Base-by-base conservation (phyloP, 2,329 filamentous ascomycete genomes). In the Calonectria crousiana region DNA sequence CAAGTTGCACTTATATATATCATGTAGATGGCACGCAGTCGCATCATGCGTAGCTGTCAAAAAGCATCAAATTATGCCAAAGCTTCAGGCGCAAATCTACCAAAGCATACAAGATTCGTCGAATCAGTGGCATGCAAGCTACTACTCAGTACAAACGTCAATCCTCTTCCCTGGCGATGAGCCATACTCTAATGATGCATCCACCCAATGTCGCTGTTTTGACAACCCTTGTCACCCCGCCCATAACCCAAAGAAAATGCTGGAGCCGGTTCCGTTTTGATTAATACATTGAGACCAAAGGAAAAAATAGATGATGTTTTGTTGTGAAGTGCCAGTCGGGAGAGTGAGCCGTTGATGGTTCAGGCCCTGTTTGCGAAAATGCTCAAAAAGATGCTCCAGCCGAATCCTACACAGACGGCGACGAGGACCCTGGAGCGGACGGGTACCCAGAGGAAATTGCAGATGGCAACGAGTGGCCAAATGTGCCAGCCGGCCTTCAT, bases 301-400 rank as follows among this genome's bases (percentile, higher is more conserved):
- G 26, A 41, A 41, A 44, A 41, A 41, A 41, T 8, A 9, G 8
- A 41, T 9, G 18, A 44, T 20, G 8, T 44, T 44, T 44, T 44
- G 41, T 44, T 60, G 38, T 38, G 4, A 60, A n/a, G 34, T 23
- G n/a, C 32, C 32, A 36, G 30, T 23, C 32, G n/a, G 32, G 20
- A 14, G 18, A 14, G 38, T 2, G 18, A 16, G 18, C 41, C 41
- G 41, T 44, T 44, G 41, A 44, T 44, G 18, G 18, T 44, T 36
- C 66, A 78, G 32, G 75, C 79, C 67, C 76, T 74, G 73, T 81
- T 82, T 8, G 83, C 79, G 52, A 84, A 84, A 16, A 84, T 77
- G 23, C 83, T 84, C 38, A 85, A 73, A 53, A 84, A 85, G 34
- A 85, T 84, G 65, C 83, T 85, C 84, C 84, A 85, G 2, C 82